Conservation (phyloP, 306 rosid species). For the Cicer arietinum region DNA sequence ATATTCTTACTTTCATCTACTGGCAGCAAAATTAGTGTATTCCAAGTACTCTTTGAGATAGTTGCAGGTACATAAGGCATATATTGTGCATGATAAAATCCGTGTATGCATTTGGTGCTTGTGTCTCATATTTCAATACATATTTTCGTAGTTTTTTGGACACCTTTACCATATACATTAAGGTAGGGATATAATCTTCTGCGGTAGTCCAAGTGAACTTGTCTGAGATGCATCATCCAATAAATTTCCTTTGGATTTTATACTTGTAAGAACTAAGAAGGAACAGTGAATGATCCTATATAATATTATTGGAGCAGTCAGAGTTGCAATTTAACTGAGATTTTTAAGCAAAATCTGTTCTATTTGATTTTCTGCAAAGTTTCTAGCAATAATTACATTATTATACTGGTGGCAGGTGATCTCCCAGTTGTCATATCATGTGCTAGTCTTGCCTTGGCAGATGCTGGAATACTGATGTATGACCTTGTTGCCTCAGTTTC, state of each 20-base stretch:
- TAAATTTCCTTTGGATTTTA: conserved; percentile 6
- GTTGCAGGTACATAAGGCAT: neutral
- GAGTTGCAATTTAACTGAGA: conserved; percentile 15
- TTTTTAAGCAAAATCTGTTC: neutral
- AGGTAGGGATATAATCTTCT: conserved; percentile 7
- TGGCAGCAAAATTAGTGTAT: neutral
- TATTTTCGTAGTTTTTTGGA: neutral
- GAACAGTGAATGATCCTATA: neutral
- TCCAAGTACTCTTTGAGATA: conserved; percentile 20
- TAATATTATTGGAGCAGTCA: conserved; percentile 32
- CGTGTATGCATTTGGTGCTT: neutral
- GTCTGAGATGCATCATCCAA: conserved; percentile 18
- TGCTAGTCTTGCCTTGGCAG: conserved; percentile 97
- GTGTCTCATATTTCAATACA: neutral
- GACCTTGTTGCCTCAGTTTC: conserved; percentile 96
- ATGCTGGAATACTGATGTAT: conserved; percentile 96
- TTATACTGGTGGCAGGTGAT: conserved; percentile 66
- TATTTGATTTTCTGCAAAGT: conserved; percentile 14
- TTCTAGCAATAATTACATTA: conserved; percentile 34
- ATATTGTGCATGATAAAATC: neutral
- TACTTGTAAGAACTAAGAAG: conserved; percentile 7
- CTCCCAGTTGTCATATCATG: conserved; percentile 93
- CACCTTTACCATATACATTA: neutral
- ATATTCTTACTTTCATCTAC: neutral
- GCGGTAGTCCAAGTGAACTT: conserved; percentile 9